phyloP scores from a whole-genome alignment of 202 grass and related monocot genomes.

The Schoenoplectus tabernaemontani region DNA sequence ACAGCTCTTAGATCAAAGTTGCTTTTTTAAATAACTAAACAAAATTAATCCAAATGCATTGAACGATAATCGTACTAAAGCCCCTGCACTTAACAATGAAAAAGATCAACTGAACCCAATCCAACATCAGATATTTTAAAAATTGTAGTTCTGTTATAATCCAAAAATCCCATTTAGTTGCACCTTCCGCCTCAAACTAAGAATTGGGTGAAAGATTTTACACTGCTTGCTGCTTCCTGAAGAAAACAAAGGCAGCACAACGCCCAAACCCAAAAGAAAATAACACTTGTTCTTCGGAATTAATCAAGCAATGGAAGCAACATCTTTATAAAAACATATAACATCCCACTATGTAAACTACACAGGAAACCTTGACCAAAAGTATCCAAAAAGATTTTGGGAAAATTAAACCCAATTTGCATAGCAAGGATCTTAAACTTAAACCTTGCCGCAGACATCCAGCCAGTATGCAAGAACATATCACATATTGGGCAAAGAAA shows the following conservation, averaged over 20 bases:
- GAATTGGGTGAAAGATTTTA: not conserved
- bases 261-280: not conserved
- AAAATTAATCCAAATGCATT: not conserved
- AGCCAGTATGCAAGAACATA: not conserved
- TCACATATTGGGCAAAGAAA: not conserved
- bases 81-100: not conserved
- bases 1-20: too few species aligned
- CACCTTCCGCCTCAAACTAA: not conserved
- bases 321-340: not conserved
- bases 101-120: not conserved
- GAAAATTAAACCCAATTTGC: not conserved
- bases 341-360: not conserved
- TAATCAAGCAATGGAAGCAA: not conserved
- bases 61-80: not conserved
- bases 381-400: too few species aligned
- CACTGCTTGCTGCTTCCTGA: not conserved
- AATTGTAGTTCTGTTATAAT: not conserved
- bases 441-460: not conserved
- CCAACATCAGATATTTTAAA: not conserved
- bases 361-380: conserved; percentile 2
- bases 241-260: not conserved
- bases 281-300: not conserved
- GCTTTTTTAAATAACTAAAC: too few species aligned
- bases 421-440: not conserved
- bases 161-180: not conserved